Percentiles rank a stretch among this genome's conserved stretches.
phyloP scores from a whole-genome alignment of 768 basidiomycete genomes.

The Mycena polygramma region DNA sequence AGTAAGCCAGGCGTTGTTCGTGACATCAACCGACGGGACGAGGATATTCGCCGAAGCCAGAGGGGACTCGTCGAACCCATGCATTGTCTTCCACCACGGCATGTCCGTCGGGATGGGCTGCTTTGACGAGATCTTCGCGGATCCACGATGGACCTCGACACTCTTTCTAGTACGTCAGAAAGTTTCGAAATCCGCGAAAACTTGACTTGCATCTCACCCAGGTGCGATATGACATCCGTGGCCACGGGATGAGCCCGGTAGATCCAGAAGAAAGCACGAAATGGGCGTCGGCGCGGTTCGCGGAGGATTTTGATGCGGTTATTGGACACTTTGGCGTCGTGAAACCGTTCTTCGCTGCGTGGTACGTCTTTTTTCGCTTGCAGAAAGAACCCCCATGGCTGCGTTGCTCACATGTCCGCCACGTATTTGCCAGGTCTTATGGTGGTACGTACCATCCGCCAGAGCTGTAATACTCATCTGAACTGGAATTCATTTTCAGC shows the following conservation, averaged over 20 bases:
- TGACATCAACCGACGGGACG: background rate
- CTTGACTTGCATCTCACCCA: background rate
- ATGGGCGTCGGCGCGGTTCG: slow-evolving; percentile 1
- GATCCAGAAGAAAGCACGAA: background rate
- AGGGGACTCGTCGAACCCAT: background rate
- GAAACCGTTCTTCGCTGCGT: background rate
- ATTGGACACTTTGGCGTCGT: background rate
- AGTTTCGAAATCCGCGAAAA: background rate
- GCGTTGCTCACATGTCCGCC: background rate
- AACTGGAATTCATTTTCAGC: background rate
- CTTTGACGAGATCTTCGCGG: background rate
- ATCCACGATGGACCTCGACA: background rate
- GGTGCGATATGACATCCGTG: background rate
- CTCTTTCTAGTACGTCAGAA: background rate
- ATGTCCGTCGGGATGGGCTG: background rate
- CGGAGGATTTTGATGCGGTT: slow-evolving; percentile 1
- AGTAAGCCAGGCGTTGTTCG: background rate
- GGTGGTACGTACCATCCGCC: background rate
- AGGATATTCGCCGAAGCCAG: background rate
- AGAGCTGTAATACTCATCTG: too few species aligned
- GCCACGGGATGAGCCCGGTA: background rate
- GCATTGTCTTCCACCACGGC: background rate
- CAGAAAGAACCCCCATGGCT: background rate
- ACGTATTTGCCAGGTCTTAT: background rate
- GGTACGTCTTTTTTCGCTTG: background rate